Evolutionary conservation across 805 yeast genomes (phyloP).

Genomic region (Candida glaebosa): DNA sequence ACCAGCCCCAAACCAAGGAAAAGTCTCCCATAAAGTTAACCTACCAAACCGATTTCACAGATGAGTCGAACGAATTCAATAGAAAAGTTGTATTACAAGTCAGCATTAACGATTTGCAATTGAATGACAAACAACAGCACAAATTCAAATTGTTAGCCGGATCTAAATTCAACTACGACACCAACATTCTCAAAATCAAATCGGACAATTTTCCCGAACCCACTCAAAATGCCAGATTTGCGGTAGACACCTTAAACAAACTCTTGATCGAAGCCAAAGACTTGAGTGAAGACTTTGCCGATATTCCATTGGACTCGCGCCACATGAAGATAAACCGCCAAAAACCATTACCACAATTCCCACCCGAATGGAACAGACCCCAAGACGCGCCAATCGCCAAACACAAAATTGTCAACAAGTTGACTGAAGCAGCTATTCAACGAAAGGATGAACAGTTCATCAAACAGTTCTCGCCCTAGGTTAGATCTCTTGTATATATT

Average conservation of each 20-base stretch:
- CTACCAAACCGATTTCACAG: constrained; percentile 64
- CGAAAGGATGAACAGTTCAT: constrained; percentile 32
- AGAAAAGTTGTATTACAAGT: constrained; percentile 63
- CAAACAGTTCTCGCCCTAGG: constrained; percentile 20
- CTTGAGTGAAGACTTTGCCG: constrained; percentile 59
- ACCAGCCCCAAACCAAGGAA: constrained; percentile 43
- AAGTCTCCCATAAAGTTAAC: constrained; percentile 60
- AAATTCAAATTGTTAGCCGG: constrained; percentile 80
- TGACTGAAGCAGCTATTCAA: constrained; percentile 30
- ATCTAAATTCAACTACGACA: constrained; percentile 62
- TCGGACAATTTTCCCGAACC: constrained; percentile 66
- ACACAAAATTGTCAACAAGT: constrained; percentile 28
- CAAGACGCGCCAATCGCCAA: constrained; percentile 61
- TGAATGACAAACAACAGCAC: constrained; percentile 53
- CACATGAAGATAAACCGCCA: constrained; percentile 44
- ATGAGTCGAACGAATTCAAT: constrained; percentile 67
- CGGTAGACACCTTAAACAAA: constrained; percentile 60
- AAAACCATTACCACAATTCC: constrained; percentile 50
- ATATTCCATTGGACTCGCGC: constrained; percentile 79
- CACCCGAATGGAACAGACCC: constrained; percentile 69
- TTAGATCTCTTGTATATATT: background rate
- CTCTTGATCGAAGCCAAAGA: constrained; percentile 66
- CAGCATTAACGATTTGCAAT: constrained; percentile 49
- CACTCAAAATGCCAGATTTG: constrained; percentile 77
- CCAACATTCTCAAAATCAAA: constrained; percentile 62